Base-by-base conservation (phyloP, 164 flowering plant genomes). In the Vitis amurensis region DNA sequence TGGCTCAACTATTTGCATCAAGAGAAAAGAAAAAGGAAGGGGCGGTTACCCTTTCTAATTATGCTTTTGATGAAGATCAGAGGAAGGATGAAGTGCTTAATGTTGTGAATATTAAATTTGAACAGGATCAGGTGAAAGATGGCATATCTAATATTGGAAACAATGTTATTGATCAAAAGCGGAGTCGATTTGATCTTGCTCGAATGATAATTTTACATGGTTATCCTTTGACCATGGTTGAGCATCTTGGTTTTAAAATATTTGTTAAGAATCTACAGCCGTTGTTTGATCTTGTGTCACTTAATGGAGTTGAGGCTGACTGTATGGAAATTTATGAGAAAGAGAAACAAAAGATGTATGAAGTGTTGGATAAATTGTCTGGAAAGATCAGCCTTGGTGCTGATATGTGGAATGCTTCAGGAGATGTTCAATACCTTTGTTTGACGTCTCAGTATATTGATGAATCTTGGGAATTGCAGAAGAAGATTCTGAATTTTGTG, bases 151-250 rank as follows among this genome's bases (percentile, higher is more conserved):
- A 17, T 14, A 13, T 30, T 58, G 83, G 67, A 55, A 76, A 64
- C 72, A 64, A 57, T 71, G 83, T 79, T 71, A 88, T 88, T 76
- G 93, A 88, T 74, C 94, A 89, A 67, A 84, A 81, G 55, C 80
- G 86, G 27, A 90, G 91, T 72, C 77, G 78, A 55, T 68, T 79
- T 69, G 99, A 94, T 81, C 88, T 94, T 69, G 94, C 91, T 7
- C 90, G 88, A 51, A 94, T 94, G 98, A 90, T 94, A 53, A 90
- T 94, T 70, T 62, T 89, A 68, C 97, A 91, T 80, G 95, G 90
- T 55, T 94, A 92, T 70, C 97, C 99, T 12, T 74, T 92, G 66
- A 67, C 83, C 59, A 90, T 94, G 89, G 97, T 92, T 66, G 97
- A 94, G 59, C 88, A 93, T 77, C 61, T 82, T 64, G 98, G 93